phyloP scores from a whole-genome alignment of 2,329 filamentous ascomycete species.

The Ascochyta pisi region DNA sequence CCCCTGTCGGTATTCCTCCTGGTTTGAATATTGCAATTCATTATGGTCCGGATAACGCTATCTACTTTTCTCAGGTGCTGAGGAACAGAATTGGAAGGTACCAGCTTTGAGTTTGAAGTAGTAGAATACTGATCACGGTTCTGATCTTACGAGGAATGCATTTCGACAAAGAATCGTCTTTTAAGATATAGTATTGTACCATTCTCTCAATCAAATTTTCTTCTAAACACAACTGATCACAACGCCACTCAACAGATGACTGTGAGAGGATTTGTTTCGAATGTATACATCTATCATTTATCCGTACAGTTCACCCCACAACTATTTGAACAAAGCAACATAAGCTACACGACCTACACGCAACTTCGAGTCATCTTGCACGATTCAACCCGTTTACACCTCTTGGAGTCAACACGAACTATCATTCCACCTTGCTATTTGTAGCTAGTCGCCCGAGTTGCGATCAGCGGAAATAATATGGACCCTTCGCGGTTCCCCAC shows the following conservation, averaged over 20 bases:
- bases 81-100: slow-evolving; percentile 20
- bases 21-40: slow-evolving; percentile 21
- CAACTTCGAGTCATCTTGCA: too few species aligned
- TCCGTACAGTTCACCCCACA: too few species aligned
- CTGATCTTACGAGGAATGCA: neutral
- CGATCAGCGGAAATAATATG: neutral
- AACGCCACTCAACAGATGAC: too few species aligned
- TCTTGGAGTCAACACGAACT: neutral
- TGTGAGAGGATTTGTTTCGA: too few species aligned
- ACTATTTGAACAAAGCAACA: too few species aligned
- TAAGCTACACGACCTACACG: too few species aligned
- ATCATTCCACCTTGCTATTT: neutral
- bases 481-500: neutral
- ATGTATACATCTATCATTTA: too few species aligned
- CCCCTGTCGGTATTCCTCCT: slow-evolving; percentile 13
- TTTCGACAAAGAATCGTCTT: too few species aligned
- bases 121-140: neutral
- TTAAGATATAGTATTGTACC: too few species aligned
- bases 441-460: slow-evolving; percentile 6
- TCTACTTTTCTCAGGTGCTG: slow-evolving; percentile 21
- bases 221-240: too few species aligned
- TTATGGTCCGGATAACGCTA: slow-evolving; percentile 18
- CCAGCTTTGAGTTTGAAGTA: neutral
- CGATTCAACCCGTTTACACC: too few species aligned
- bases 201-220: too few species aligned